These are phyloP conservation scores for Zea luxurians DNA, from an alignment of 176 grass and related monocot species.

Conservation along the genomic window DNA sequence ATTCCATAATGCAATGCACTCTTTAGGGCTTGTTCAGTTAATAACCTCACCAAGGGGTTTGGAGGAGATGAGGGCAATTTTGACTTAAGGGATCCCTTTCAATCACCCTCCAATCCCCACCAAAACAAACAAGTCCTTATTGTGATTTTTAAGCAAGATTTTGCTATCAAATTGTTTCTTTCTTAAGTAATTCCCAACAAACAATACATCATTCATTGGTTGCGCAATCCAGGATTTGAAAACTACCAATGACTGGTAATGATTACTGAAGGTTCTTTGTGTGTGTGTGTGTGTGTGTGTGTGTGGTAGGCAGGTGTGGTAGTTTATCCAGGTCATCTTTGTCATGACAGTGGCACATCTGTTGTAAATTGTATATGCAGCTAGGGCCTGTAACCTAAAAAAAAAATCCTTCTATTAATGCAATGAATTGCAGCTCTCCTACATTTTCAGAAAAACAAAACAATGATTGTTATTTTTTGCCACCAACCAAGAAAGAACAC, in stretches of 20 bases:
- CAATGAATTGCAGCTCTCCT: too few species aligned
- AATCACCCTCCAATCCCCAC: neutral
- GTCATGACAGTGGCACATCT: too few species aligned
- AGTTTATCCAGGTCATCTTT: too few species aligned
- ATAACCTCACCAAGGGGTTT: neutral
- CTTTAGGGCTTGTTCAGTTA: neutral
- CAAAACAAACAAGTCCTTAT: neutral
- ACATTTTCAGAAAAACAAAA: neutral
- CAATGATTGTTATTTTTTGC: conserved; percentile 1
- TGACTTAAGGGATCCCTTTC: neutral
- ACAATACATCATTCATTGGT: conserved; percentile 28
- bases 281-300: neutral
- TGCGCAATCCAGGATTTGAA: conserved; percentile 23
- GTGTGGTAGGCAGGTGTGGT: too few species aligned
- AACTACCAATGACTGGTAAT: neutral
- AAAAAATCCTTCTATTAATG: too few species aligned
- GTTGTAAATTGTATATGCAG: too few species aligned
- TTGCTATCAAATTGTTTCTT: conserved; percentile 16
- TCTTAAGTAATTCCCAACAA: conserved; percentile 3
- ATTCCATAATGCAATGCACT: conserved; percentile 8
- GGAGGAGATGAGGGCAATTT: neutral
- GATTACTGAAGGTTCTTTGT: neutral
- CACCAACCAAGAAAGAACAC: conserved; percentile 15
- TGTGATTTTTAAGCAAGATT: conserved; percentile 15
- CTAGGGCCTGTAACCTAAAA: too few species aligned